Evolutionary conservation across 331 rosid species (phyloP).

Genomic region (Rhamnella rubrinervis): DNA sequence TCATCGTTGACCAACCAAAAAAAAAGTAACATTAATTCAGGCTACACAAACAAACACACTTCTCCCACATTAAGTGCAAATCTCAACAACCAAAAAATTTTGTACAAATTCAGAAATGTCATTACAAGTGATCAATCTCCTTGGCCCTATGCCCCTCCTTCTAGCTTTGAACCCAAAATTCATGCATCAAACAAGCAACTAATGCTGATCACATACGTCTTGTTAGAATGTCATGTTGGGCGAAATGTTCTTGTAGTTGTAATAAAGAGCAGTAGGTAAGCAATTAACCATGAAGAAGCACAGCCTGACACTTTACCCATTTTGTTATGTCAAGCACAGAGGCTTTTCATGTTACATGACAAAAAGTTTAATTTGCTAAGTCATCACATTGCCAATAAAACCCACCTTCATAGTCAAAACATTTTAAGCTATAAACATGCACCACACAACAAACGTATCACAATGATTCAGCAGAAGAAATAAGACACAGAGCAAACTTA

Average conservation of each 20-base stretch:
- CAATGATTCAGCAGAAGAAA: no score
- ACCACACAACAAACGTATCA: no score
- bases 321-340: no score
- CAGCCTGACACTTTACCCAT: neutral
- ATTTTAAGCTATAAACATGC: no score
- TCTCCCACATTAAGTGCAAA: neutral
- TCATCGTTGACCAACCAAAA: slow-evolving; percentile 50
- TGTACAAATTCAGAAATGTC: neutral
- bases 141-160: neutral
- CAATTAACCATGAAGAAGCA: neutral
- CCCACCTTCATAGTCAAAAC: neutral
- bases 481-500: no score
- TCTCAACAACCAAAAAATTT: neutral
- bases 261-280: no score
- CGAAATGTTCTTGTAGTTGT: no score
- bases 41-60: neutral
- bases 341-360: no score
- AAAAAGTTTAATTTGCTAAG: neutral
- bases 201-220: no score
- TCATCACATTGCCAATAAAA: neutral
- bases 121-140: neutral
- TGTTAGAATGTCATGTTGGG: no score
- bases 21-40: neutral
- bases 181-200: neutral
- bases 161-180: neutral